Conservation (phyloP, 1,139 yeast genomes). For the Pichia sp. region DNA sequence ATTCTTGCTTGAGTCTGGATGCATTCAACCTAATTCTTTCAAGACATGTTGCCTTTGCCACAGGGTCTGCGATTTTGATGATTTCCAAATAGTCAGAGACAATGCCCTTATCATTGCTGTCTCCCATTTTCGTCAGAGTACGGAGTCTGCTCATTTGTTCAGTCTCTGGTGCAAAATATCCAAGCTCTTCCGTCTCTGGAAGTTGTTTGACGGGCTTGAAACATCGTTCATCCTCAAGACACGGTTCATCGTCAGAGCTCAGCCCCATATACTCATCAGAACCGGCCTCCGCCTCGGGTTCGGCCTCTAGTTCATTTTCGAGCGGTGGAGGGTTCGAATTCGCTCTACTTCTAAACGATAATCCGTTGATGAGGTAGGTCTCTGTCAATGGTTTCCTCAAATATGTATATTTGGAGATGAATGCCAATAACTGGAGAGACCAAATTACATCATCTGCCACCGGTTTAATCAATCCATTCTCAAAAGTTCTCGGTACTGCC, state of each 20-base stretch:
- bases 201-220: too few relatives aligned
- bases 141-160: conserved; percentile 9
- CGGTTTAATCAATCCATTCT: conserved; percentile 74
- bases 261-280: too few relatives aligned
- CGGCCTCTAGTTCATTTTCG: too few relatives aligned
- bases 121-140: conserved; percentile 3
- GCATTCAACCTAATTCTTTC: conserved; percentile 24
- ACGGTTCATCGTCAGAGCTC: too few relatives aligned
- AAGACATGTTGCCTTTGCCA: conserved; percentile 22
- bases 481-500: conserved; percentile 54
- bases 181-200: too few relatives aligned
- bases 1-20: conserved; percentile 23
- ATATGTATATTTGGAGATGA: conserved; percentile 83
- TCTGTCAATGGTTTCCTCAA: conserved; percentile 68
- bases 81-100: conserved; percentile 18
- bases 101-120: conserved; percentile 7
- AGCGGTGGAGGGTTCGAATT: conserved; percentile 24
- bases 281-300: too few relatives aligned
- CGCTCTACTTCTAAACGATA: conserved; percentile 36
- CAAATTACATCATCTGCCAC: conserved; percentile 90
- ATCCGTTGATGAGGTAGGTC: conserved; percentile 53
- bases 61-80: conserved; percentile 15
- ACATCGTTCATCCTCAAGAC: too few relatives aligned
- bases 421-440: conserved; percentile 88
- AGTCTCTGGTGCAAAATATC: too few relatives aligned